Base-by-base conservation (phyloP, 805 yeast species). In the Kodamaea restingae region DNA sequence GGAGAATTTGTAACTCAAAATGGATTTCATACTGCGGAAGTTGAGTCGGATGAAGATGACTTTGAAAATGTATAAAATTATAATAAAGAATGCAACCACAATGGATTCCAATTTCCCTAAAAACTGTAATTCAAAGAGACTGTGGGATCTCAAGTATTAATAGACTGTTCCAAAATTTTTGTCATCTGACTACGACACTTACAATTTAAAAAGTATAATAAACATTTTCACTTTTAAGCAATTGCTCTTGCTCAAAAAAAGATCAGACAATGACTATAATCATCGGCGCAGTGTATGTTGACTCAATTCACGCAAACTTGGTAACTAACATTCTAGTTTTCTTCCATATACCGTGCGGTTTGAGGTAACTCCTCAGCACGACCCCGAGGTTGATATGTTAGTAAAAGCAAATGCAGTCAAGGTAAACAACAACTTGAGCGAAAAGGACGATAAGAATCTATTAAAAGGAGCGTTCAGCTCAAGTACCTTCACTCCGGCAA, bases 261-360 rank as follows among this genome's bases (percentile, higher is more conserved):
- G 22, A 20, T 8, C 22, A 20, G 22, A 20, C 14, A 18, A 83
- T 83, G 90, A 78, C 87, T 7, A 66, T 82, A 18, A 76, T 81
- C 31, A 75, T 84, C 18, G 88, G 84, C 11, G 80, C 91, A 11
- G 63, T 84, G 77, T 76, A 71, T 50, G 82, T 76, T 46, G 39
- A 8, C 11, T 21, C 21, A 7, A 38, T 27, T 30, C 21, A 30
- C 20, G 4, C 17, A 10, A 55, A 11, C 18, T 7, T 8, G 15
- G 21, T 36, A 42, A 54, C 55, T 52, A 49, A 40, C 45, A 14
- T 26, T 10, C 14, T 42, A 76, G 84, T 35, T 82, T 83, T 49
- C 65, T 84, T 34, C 93, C 93, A 2, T 79, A 79, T 51, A 80
- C 88, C 3, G 88, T 83, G n/a, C 85, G 82, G 46, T 76, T 76